Percentiles rank a stretch among this genome's conserved stretches.
These are phyloP conservation scores for Naegleria lovaniensis DNA, from an alignment of 208 protist genomes.

Conservation along the genomic window DNA sequence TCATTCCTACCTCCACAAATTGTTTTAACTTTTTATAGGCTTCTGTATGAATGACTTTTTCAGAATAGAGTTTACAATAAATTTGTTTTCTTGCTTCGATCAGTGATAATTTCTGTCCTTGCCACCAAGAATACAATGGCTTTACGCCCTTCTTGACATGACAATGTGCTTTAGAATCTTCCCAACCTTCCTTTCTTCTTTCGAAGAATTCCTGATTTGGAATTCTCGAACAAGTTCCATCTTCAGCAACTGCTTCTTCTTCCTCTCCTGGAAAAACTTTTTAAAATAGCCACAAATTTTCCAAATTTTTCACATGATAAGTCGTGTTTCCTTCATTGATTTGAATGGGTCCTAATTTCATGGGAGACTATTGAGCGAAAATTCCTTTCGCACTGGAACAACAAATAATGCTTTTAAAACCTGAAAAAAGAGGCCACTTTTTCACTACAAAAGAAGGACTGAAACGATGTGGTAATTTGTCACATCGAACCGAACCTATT, in stretches of 20 bases:
- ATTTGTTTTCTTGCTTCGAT: not conserved
- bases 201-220: not conserved
- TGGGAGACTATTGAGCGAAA: not conserved
- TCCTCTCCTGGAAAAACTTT: constrained; percentile 14
- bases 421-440: not conserved
- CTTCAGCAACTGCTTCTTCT: not conserved
- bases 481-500: constrained; percentile 6
- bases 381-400: not conserved
- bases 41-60: not conserved
- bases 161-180: constrained; percentile 9
- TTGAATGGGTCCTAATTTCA: constrained; percentile 17
- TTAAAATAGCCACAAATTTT: constrained; percentile 13
- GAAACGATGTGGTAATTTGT: constrained; percentile 10
- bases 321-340: not conserved
- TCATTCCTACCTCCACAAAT: not conserved
- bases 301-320: not conserved
- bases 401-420: not conserved
- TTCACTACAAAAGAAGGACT: not conserved
- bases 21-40: constrained; percentile 7
- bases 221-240: not conserved
- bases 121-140: constrained; percentile 21
- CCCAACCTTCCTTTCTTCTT: constrained; percentile 6
- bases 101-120: not conserved
- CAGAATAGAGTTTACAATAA: constrained; percentile 6
- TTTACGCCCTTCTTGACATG: constrained; percentile 2